These are phyloP conservation scores for Hericium rajendrae DNA, from an alignment of 768 basidiomycete genomes.

Conservation along the genomic window DNA sequence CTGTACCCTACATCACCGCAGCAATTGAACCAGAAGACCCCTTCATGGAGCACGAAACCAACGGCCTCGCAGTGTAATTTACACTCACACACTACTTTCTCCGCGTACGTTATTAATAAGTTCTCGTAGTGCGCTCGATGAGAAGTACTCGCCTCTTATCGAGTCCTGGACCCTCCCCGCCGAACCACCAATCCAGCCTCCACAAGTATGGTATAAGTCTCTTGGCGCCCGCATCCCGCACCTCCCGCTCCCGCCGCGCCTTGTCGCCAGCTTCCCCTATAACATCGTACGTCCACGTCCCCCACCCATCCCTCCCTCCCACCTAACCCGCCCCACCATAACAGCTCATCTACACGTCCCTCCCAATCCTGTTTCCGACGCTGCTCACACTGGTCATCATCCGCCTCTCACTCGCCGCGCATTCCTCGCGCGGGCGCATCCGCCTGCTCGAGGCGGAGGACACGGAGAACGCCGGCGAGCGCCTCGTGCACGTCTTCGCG, in stretches of 20 bases:
- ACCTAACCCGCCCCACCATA: not conserved
- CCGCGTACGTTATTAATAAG: not conserved
- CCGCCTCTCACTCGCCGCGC: conserved; percentile 48
- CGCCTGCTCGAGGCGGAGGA: conserved; percentile 48
- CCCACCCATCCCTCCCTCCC: not conserved
- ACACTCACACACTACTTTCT: not conserved
- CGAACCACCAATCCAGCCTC: conserved; percentile 4
- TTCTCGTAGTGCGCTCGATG: conserved; percentile 3
- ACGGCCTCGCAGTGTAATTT: conserved; percentile 54
- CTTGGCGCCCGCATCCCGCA: not conserved
- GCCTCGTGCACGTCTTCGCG: conserved; percentile 47
- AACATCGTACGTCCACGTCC: conserved; percentile 47
- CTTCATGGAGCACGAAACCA: conserved; percentile 44
- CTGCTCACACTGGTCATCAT: conserved; percentile 43
- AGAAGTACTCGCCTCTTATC: conserved; percentile 10
- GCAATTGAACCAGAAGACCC: conserved; percentile 62
- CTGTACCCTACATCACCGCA: conserved; percentile 77
- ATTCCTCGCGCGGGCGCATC: conserved; percentile 55
- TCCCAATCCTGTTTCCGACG: conserved; percentile 61
- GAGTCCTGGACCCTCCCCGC: conserved; percentile 8
- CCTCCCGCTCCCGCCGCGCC: conserved; percentile 3
- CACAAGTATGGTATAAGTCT: conserved; percentile 7
- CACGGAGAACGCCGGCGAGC: conserved; percentile 30
- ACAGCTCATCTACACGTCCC: conserved; percentile 41
- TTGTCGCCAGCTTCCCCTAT: conserved; percentile 40